Conservation (phyloP, 345 rosid genomes). For the Linum lewisii region DNA sequence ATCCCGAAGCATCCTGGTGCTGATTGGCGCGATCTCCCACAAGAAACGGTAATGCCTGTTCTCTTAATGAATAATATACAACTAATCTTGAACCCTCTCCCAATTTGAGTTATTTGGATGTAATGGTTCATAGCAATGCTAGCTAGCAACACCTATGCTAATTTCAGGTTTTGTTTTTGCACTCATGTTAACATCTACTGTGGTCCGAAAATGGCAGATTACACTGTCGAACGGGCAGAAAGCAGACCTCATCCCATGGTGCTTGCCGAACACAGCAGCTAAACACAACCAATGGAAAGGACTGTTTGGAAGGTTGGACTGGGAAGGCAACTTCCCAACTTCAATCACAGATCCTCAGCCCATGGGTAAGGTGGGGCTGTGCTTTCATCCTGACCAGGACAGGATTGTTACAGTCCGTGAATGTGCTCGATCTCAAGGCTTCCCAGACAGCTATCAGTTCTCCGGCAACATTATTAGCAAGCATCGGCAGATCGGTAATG, state of each 20-base stretch:
- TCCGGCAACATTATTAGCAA: conserved; percentile 48
- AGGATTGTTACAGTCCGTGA: conserved; percentile 79
- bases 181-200: no score
- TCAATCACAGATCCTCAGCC: conserved; percentile 87
- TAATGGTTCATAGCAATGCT: no score
- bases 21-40: conserved; percentile 85
- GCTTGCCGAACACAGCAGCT: conserved; percentile 69
- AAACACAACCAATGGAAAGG: conserved; percentile 89
- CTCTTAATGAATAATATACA: not conserved
- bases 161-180: no score
- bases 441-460: conserved; percentile 62
- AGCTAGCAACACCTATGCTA: no score
- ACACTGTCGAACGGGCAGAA: conserved; percentile 49
- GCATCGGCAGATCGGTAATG: conserved; percentile 88
- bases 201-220: conserved; percentile 31
- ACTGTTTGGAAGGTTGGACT: conserved; percentile 73
- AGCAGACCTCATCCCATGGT: conserved; percentile 66
- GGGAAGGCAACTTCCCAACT: conserved; percentile 94
- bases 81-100: no score
- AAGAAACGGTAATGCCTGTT: conserved; percentile 42
- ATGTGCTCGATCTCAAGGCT: conserved; percentile 92
- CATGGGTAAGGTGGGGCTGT: conserved; percentile 92
- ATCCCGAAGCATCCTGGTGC: conserved; percentile 85
- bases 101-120: no score
- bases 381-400: conserved; percentile 89